A percentile compares a stretch with the other conserved stretches of the same genome.
Evolutionary conservation across 495 filamentous ascomycete species (phyloP).

Genomic region (Tuber borchii): DNA sequence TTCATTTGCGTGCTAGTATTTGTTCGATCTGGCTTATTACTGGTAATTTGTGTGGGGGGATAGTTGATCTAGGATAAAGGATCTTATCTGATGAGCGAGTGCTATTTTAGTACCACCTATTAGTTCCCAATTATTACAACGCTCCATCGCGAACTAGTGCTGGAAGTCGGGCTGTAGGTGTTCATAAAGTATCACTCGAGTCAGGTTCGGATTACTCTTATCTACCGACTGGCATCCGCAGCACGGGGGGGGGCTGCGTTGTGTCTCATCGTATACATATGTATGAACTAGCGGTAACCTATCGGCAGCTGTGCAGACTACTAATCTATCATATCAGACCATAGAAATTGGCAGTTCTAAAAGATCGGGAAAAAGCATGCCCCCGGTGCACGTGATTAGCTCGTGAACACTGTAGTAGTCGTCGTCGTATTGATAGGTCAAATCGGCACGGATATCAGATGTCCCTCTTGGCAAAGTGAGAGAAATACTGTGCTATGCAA

Average conservation of each 20-base stretch:
- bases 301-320: background rate
- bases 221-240: background rate
- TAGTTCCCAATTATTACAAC: no score
- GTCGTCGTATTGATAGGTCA: background rate
- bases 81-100: background rate
- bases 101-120: background rate
- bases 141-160: background rate
- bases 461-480: background rate
- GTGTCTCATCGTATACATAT: background rate
- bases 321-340: background rate
- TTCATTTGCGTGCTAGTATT: no score
- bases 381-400: background rate
- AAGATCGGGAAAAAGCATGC: background rate
- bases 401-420: background rate
- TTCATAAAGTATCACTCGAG: constrained; percentile 1
- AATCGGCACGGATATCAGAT: background rate
- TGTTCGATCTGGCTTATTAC: background rate
- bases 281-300: background rate
- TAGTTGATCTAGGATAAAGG: no score
- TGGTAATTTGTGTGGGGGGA: background rate
- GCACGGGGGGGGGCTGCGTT: background rate
- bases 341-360: background rate
- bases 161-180: background rate
- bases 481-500: no score
- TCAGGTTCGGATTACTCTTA: background rate